phyloP scores from a whole-genome alignment of 495 filamentous ascomycete genomes.

The Xylaria nigripes region DNA sequence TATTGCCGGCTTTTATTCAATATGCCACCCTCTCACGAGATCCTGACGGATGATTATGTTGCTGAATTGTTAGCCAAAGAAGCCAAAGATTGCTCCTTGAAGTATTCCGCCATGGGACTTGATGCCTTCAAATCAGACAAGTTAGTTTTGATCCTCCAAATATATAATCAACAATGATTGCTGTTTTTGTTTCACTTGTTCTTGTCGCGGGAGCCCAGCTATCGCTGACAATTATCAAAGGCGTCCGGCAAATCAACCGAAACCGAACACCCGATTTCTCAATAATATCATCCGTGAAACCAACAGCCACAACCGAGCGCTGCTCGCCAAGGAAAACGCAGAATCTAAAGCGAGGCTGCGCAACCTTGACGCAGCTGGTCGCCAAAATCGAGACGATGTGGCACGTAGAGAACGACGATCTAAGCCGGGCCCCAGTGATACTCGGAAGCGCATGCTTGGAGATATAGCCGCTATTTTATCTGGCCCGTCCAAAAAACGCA shows the following conservation, averaged over 20 bases:
- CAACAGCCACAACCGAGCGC: conserved; percentile 79
- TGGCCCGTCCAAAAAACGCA: conserved; percentile 32
- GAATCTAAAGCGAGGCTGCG: conserved; percentile 44
- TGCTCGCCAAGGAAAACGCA: conserved; percentile 71
- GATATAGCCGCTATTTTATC: conserved; percentile 45
- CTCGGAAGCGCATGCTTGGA: conserved; percentile 43
- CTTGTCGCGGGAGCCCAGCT: not conserved
- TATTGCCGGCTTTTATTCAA: not conserved
- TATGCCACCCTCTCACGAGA: conserved; percentile 30
- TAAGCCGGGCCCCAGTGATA: conserved; percentile 35
- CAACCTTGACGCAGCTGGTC: conserved; percentile 34
- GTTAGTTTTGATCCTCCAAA: conserved; percentile 34
- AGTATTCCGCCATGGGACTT: conserved; percentile 65
- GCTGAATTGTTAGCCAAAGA: conserved; percentile 66
- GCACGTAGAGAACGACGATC: conserved; percentile 30
- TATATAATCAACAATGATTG: not conserved
- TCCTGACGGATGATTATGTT: conserved; percentile 65
- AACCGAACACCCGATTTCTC: conserved; percentile 85
- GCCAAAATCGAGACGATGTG: conserved; percentile 32
- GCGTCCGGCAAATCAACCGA: conserved; percentile 58
- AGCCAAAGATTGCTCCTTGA: conserved; percentile 57
- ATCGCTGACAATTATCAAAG: conserved; percentile 18
- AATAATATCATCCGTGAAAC: conserved; percentile 83
- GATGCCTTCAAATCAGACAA: conserved; percentile 57
- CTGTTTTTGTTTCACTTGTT: conserved; percentile 4